Percentiles rank a stretch among this genome's conserved stretches.
Evolutionary conservation across 305 asterid genomes (phyloP).

Genomic region (Petunia hybrid): DNA sequence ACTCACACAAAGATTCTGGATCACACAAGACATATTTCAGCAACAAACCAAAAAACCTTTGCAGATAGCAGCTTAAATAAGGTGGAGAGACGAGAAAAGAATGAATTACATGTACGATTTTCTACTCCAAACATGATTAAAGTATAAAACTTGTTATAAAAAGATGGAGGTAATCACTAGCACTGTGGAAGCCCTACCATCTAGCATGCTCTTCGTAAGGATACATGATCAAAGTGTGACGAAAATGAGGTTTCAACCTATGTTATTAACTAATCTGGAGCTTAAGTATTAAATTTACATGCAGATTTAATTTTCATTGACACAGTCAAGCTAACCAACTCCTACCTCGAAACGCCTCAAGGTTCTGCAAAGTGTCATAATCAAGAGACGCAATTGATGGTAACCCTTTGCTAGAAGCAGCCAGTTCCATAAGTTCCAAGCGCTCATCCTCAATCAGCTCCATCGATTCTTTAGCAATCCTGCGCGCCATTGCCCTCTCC

Average conservation of each 20-base stretch:
- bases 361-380: conserved; percentile 83
- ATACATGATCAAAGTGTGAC: not conserved
- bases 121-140: conserved; percentile 9
- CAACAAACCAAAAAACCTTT: conserved; percentile 27
- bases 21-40: conserved; percentile 31
- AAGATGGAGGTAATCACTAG: not conserved
- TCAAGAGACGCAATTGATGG: conserved; percentile 88
- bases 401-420: conserved; percentile 86
- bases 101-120: not conserved
- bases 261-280: conserved; percentile 16
- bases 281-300: conserved; percentile 8
- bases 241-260: not conserved
- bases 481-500: conserved; percentile 95
- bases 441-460: conserved; percentile 99
- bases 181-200: conserved; percentile 15
- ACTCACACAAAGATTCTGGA: conserved; percentile 83
- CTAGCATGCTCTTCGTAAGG: conserved; percentile 17
- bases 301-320: not conserved
- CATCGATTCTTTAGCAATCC: conserved; percentile 93
- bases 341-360: conserved; percentile 88
- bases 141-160: not conserved
- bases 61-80: conserved; percentile 13
- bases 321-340: conserved; percentile 34
- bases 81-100: not conserved
- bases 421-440: conserved; percentile 95